Evolutionary conservation across 225 moss, liverwort and hornwort species (phyloP), one percentile per base, ranked within the genome.

Genomic region (Ulota crispa): DNA sequence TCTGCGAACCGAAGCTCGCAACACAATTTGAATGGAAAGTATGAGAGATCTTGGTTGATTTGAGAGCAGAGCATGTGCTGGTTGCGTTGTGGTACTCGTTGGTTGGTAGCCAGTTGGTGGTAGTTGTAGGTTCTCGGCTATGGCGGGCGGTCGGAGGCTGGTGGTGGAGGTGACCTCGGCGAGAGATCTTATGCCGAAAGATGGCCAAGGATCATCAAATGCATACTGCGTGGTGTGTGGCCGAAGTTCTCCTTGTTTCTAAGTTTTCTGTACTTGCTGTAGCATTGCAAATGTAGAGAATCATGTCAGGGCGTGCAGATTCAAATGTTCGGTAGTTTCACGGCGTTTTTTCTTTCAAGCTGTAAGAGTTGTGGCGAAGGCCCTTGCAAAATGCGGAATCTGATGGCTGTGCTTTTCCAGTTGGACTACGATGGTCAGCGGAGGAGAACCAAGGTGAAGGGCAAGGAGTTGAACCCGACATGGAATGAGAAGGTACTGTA

Each of bases 371-470:
- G 50, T 18, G 50, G 5, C 0, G 6, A 50, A 1, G 1, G 18
- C 2, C 3, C 36, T 12, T 50, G 13, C 3, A 0, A 21, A 43
- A 21, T 36, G 20, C 32, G n/a, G 9, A 54, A 31, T 72, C 60
- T 72, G 12, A 62, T 55, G 47, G 19, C 2, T 41, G 45, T 64
- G 43, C 42, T 24, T 41, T 63, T 9, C 1, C 90, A 94, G 91
- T 80, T 95, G 84, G 95, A 95, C 75, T 95, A 92, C 61, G 94
- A 92, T 72, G 92, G 94, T 7, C 92, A 95, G 86, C 86, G 93
- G 3, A 90, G 86, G 88, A 88, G 90, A 84, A 94, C 90, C 36
- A 88, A 87, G 80, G 89, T 90, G 56, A 94, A 92, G 77, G 54
- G 61, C 15, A 90, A 86, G 75, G 91, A 86, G 54, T 78, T 95